Evolutionary conservation across 2,329 filamentous ascomycete genomes (phyloP).

Genomic region (Colletotrichum sublineola): DNA sequence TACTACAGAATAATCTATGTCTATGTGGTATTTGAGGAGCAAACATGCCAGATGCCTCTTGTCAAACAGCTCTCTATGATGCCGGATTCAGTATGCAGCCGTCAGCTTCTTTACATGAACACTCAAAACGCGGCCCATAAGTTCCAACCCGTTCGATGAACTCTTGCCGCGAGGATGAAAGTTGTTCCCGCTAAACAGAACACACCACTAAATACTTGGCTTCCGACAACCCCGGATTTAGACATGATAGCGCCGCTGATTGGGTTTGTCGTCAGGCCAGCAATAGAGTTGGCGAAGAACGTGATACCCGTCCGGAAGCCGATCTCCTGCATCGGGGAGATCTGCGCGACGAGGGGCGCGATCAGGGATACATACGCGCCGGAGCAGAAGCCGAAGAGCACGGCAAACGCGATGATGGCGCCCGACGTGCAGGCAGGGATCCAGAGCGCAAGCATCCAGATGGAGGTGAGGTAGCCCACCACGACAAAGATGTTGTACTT

Average conservation of each 20-base stretch:
- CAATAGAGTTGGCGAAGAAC: slow-evolving; percentile 68
- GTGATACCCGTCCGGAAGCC: slow-evolving; percentile 61
- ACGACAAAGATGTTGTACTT: slow-evolving; percentile 59
- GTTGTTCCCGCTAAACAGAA: slow-evolving; percentile 50
- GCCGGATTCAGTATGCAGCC: not conserved
- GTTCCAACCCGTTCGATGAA: slow-evolving; percentile 47
- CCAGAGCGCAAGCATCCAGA: slow-evolving; percentile 59
- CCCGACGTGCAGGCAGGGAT: slow-evolving; percentile 50
- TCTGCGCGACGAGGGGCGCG: slow-evolving; percentile 60
- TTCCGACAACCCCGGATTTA: slow-evolving; percentile 48
- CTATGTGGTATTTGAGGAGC: not conserved
- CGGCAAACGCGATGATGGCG: slow-evolving; percentile 55
- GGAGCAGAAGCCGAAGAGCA: slow-evolving; percentile 58
- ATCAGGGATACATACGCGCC: slow-evolving; percentile 57
- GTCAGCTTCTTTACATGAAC: not conserved
- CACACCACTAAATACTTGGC: slow-evolving; percentile 55
- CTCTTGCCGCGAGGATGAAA: slow-evolving; percentile 45
- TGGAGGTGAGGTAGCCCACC: slow-evolving; percentile 57
- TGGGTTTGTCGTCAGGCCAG: slow-evolving; percentile 68
- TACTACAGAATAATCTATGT: slow-evolving; percentile 8
- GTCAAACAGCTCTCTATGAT: not conserved
- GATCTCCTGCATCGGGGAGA: slow-evolving; percentile 67
- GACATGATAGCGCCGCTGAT: slow-evolving; percentile 64
- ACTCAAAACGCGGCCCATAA: slow-evolving; percentile 46
- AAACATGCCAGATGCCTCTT: not conserved